Base-by-base conservation (phyloP, 371 early-diverging fungal genomes). In the Mortierella sp. region DNA sequence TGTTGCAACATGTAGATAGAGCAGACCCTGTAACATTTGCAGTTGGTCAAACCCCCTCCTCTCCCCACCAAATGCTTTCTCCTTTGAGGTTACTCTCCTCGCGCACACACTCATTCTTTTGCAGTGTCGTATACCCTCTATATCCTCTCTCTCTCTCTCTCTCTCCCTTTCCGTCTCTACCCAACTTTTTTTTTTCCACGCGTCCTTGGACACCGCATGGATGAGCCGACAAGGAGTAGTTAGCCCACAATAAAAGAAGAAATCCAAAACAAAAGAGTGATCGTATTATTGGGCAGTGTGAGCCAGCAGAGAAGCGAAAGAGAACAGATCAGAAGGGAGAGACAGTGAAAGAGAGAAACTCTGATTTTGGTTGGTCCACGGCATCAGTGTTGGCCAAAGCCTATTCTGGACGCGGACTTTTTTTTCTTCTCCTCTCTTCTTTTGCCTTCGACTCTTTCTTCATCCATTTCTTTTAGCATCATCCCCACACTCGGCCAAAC, bases 1-100 rank as follows among this genome's bases (percentile, higher is more conserved):
- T 56, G 44, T 43, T 64, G 30, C 14, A 51, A 15, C 30, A 21
- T 65, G 66, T 65, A 65, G 66, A 65, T 65, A 65, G 66, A 65
- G 58, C 66, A 57, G 48, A 23, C 46, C 56, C 52, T 53, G 25
- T 45, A 26, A 18, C 55, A 9, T 29, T 29, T 57, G 57, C 30
- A 30, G 57, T 30, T 57, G 57, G 57, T 57, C 28, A 57, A 37
- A 57, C 28, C 57, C 57, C 30, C 57, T 15, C 16, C 37, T 57
- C n/a, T 37, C 23, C 21, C 53, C 37, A 18, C 26, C 12, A n/a
- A 16, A n/a, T 52, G 52, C 14, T 52, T 12, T 57, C 30, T 57
- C 37, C n/a, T 6, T 30, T 57, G 57, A 37, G 37, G 21, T 30
- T 37, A 57, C n/a, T 37, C n/a, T 37, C 37, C 28, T 30, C 57